These are phyloP conservation scores for Cnidoscolus chayamansa DNA, from an alignment of 441 rosid genomes.

Conservation along the genomic window DNA sequence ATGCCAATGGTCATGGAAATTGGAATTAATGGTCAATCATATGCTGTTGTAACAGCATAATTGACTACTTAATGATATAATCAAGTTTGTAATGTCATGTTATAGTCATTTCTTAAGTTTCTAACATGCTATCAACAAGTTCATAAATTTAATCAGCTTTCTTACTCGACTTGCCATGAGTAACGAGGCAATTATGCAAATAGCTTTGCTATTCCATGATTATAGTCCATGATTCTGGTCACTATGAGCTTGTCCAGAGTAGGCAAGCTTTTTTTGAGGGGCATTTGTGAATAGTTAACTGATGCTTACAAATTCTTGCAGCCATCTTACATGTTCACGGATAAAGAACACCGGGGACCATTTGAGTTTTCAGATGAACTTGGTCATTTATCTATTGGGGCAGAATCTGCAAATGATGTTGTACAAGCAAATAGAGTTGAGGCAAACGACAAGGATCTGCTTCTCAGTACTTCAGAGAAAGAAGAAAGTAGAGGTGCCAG, in stretches of 20 bases:
- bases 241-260: not conserved
- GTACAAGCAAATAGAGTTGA: constrained; percentile 68
- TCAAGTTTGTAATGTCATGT: not conserved
- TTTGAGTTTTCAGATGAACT: constrained; percentile 87
- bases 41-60: not conserved
- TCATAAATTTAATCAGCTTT: not conserved
- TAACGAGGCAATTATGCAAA: not conserved
- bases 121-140: not conserved
- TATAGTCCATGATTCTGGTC: not conserved
- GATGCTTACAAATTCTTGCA: constrained; percentile 37
- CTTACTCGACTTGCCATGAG: not conserved
- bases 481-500: constrained; percentile 58
- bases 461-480: constrained; percentile 70
- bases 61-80: not conserved
- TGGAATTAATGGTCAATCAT: not conserved
- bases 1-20: not conserved
- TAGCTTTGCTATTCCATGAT: not conserved
- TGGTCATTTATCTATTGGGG: constrained; percentile 58
- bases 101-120: not conserved
- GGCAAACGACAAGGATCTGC: constrained; percentile 90
- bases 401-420: constrained; percentile 53
- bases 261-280: not conserved
- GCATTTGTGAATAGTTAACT: constrained; percentile 14
- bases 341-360: constrained; percentile 88
- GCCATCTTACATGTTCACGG: constrained; percentile 98